phyloP scores from a whole-genome alignment of 2,329 filamentous ascomycete genomes.

The Diaporthe aspalathi region DNA sequence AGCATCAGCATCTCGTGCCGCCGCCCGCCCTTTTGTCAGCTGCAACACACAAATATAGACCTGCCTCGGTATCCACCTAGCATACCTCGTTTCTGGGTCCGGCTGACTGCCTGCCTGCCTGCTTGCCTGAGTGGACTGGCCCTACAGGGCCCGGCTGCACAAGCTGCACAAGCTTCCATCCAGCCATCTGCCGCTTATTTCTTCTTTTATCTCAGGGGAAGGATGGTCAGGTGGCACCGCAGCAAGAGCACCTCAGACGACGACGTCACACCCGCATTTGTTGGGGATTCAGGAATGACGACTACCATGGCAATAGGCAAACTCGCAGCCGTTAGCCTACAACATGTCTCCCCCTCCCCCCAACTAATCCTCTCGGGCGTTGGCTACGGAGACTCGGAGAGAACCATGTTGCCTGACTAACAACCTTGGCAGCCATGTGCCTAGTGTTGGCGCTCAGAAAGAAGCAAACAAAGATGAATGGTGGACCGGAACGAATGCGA shows the following conservation, averaged over 20 bases:
- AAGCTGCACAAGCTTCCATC: no score
- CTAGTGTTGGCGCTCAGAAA: no score
- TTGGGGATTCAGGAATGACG: constrained; percentile 11
- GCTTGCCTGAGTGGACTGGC: background rate
- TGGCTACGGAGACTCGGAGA: background rate
- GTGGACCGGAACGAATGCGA: background rate
- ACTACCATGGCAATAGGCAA: background rate
- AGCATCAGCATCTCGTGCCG: background rate
- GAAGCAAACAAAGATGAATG: background rate
- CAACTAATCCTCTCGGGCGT: background rate
- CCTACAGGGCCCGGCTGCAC: background rate
- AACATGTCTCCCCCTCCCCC: background rate
- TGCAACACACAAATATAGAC: background rate
- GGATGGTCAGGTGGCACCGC: constrained; percentile 24
- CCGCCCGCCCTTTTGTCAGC: background rate
- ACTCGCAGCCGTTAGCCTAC: background rate
- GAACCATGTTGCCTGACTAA: background rate
- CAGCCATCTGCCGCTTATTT: constrained; percentile 9
- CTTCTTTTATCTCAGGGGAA: constrained; percentile 21
- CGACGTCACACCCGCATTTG: constrained; percentile 22
- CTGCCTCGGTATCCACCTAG: background rate
- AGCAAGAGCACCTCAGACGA: constrained; percentile 15
- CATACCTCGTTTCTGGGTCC: background rate
- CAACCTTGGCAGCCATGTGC: background rate
- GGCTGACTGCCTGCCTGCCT: background rate